Evolutionary conservation across 257 asterid species (phyloP).

Genomic region (Linaria vulgaris): DNA sequence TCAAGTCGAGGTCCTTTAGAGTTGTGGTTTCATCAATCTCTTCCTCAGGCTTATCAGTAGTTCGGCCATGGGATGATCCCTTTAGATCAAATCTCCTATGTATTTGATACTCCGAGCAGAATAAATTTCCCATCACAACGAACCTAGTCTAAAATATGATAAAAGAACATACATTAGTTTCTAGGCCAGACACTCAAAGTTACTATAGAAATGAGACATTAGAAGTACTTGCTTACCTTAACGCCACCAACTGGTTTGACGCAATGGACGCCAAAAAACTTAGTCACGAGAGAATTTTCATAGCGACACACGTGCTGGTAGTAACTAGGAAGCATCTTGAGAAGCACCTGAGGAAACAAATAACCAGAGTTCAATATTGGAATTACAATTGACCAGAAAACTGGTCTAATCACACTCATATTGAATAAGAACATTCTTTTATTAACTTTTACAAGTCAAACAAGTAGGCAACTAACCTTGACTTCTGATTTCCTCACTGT

Average conservation of each 20-base stretch:
- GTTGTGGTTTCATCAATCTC: slow-evolving; percentile 95
- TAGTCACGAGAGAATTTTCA: slow-evolving; percentile 64
- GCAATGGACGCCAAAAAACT: slow-evolving; percentile 71
- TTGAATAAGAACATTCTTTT: slow-evolving; percentile 15
- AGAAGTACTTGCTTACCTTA: slow-evolving; percentile 41
- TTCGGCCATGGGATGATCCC: slow-evolving; percentile 95
- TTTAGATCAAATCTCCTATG: slow-evolving; percentile 89
- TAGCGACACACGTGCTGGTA: slow-evolving; percentile 54
- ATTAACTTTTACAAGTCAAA: slow-evolving; percentile 25
- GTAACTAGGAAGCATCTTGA: slow-evolving; percentile 69
- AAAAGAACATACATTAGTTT: slow-evolving; percentile 22
- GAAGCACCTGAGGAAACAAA: slow-evolving; percentile 56
- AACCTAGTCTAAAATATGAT: slow-evolving; percentile 64
- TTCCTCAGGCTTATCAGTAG: slow-evolving; percentile 67
- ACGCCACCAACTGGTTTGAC: slow-evolving; percentile 66
- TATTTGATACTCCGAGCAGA: slow-evolving; percentile 93
- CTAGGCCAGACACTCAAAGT: not conserved
- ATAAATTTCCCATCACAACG: slow-evolving; percentile 92
- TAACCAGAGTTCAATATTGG: slow-evolving; percentile 16
- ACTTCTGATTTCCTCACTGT: slow-evolving; percentile 71
- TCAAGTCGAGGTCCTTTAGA: slow-evolving; percentile 83
- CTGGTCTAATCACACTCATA: not conserved
- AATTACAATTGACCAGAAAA: slow-evolving; percentile 10
- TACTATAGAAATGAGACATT: slow-evolving; percentile 3
- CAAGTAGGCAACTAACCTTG: slow-evolving; percentile 45